Evolutionary conservation across 176 grass and related monocot genomes (phyloP).

Genomic region (Cymbopogon citratus): DNA sequence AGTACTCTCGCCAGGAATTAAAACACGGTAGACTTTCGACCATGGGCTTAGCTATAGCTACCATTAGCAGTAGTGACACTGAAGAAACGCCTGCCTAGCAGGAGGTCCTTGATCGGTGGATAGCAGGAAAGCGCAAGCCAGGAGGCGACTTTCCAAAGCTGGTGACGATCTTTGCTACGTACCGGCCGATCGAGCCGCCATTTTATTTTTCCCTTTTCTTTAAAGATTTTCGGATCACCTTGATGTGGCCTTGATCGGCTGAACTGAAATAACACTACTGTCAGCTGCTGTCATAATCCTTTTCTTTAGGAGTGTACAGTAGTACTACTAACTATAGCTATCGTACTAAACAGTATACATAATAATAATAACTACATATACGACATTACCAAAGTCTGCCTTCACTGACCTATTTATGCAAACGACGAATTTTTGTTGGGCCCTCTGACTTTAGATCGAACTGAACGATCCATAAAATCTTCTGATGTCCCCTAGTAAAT

Average conservation of each 20-base stretch:
- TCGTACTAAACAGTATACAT: background rate
- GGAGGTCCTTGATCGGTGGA: background rate
- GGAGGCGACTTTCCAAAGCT: background rate
- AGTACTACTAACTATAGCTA: background rate
- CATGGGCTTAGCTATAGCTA: background rate
- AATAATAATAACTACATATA: background rate
- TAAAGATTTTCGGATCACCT: constrained; percentile 14
- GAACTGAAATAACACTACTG: background rate
- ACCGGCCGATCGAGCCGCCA: too few relatives aligned
- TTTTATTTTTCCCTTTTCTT: background rate
- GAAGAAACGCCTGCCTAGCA: background rate
- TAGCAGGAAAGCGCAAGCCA: background rate
- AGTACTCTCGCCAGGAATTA: background rate
- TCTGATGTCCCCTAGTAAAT: background rate
- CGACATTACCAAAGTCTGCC: background rate
- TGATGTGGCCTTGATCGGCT: background rate
- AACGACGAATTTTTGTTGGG: background rate
- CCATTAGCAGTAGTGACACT: background rate
- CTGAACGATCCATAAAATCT: background rate
- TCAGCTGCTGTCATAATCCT: background rate
- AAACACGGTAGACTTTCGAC: constrained; percentile 7
- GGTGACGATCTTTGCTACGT: background rate
- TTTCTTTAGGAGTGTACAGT: background rate
- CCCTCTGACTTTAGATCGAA: background rate
- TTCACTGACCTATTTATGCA: background rate